Evolutionary conservation across 306 rosid genomes (phyloP).

Genomic region (Adenanthera pavonina): DNA sequence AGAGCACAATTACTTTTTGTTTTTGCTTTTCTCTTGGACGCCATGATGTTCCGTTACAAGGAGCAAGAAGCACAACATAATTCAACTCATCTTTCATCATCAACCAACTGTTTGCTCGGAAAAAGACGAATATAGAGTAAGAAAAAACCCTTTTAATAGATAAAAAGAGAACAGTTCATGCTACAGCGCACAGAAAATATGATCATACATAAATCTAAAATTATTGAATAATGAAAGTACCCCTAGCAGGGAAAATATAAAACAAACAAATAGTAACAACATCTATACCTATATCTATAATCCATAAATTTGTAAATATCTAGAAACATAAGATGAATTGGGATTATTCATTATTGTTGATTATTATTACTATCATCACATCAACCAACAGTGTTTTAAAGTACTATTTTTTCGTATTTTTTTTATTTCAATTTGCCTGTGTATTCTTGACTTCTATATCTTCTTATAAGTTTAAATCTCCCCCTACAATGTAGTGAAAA

Average conservation of each 20-base stretch:
- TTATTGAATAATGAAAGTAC: background rate
- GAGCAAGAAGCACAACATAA: background rate
- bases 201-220: background rate
- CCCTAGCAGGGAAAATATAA: background rate
- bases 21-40: background rate
- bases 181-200: background rate
- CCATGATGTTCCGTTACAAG: background rate
- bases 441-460: too few species aligned
- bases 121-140: background rate
- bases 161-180: background rate
- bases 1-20: background rate
- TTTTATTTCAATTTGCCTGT: background rate
- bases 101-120: background rate
- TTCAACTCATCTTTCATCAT: conserved; percentile 21
- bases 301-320: too few species aligned
- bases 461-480: too few species aligned
- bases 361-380: too few species aligned
- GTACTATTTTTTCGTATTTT: too few species aligned
- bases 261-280: background rate
- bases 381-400: too few species aligned
- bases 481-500: too few species aligned
- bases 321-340: too few species aligned
- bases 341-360: too few species aligned
- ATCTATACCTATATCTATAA: too few species aligned
- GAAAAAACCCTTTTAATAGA: background rate